Evolutionary conservation across 371 early-diverging fungal species (phyloP).

Genomic region (Syncephalastrum sp.): DNA sequence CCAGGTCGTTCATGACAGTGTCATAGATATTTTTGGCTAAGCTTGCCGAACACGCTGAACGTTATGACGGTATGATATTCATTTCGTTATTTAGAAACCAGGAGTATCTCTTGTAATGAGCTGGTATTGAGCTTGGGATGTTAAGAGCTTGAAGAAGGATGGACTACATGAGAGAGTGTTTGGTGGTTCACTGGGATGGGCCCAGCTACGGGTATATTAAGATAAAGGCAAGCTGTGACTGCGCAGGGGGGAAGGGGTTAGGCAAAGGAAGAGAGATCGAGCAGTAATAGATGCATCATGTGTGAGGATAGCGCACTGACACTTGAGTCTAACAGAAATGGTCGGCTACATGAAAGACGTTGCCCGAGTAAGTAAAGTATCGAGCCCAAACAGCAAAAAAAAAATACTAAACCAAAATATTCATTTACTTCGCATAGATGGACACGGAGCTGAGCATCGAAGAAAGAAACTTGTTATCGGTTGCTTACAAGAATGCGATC

Average conservation of each 20-base stretch:
- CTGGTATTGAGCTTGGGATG: background rate
- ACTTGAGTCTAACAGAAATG: constrained; percentile 11
- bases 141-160: background rate
- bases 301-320: background rate
- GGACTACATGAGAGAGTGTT: background rate
- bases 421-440: constrained; percentile 9
- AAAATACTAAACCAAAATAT: background rate
- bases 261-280: too few relatives aligned
- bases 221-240: background rate
- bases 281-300: too few relatives aligned
- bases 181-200: background rate
- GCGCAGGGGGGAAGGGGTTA: too few relatives aligned
- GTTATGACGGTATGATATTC: constrained; percentile 72
- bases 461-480: constrained; percentile 94
- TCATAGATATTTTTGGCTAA: constrained; percentile 70
- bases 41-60: constrained; percentile 98
- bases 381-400: background rate
- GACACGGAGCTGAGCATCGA: constrained; percentile 77
- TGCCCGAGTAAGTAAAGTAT: constrained; percentile 13
- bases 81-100: too few relatives aligned
- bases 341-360: constrained; percentile 22
- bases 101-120: background rate
- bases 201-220: background rate
- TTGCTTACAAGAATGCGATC: constrained; percentile 98
- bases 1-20: too few relatives aligned